Evolutionary conservation across 164 flowering plant species (phyloP).

Genomic region (Sedum album): DNA sequence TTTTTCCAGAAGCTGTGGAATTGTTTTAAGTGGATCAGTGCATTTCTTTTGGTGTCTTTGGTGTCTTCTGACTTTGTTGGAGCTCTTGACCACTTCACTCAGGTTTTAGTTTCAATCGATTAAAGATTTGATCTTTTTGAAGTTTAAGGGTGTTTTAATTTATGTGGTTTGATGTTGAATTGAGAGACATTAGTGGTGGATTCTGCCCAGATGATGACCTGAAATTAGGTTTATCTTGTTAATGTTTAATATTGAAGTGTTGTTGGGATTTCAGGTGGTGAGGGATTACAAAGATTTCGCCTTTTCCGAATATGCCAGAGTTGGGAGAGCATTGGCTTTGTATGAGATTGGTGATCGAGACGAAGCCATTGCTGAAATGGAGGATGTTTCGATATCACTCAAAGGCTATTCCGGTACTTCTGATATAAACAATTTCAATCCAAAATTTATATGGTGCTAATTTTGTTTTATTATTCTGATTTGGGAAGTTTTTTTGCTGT

Average conservation of each 20-base stretch:
- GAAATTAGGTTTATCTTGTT: not conserved
- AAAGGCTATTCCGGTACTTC: conserved; percentile 67
- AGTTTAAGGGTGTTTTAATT: not conserved
- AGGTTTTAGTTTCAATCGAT: conserved; percentile 25
- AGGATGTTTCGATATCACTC: conserved; percentile 60
- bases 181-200: too few relatives aligned
- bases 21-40: conserved; percentile 51
- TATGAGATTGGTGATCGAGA: too few relatives aligned
- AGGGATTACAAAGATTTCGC: too few relatives aligned
- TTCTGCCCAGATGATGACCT: too few relatives aligned
- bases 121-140: not conserved
- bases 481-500: too few relatives aligned
- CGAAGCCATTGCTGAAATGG: too few relatives aligned
- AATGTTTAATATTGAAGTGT: not conserved
- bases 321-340: too few relatives aligned
- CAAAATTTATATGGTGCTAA: too few relatives aligned
- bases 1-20: conserved; percentile 30
- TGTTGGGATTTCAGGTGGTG: conserved; percentile 29
- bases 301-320: conserved; percentile 59
- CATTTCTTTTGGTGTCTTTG: too few relatives aligned
- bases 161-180: not conserved
- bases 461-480: too few relatives aligned
- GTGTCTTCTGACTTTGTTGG: conserved; percentile 51
- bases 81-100: conserved; percentile 46
- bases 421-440: too few relatives aligned